Conservation (phyloP, 2,329 filamentous ascomycete genomes). For the Xylaria digitata region DNA sequence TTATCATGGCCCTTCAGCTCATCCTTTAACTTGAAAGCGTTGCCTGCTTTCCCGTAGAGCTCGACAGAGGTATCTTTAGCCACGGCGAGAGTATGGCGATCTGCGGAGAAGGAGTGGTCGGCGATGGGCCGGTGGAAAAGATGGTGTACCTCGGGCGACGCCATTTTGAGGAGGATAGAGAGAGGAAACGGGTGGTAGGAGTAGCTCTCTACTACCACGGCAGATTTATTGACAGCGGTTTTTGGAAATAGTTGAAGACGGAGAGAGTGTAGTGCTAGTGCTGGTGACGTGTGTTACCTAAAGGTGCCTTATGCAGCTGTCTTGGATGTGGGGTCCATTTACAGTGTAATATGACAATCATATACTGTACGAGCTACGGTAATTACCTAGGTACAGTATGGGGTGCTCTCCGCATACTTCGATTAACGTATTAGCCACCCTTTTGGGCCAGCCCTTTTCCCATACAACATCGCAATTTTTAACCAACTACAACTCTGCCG, state of each 20-base stretch:
- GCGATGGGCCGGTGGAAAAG: conserved; percentile 96
- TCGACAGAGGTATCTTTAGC: conserved; percentile 91
- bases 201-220: conserved; percentile 96
- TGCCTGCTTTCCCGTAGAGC: conserved; percentile 81
- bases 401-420: neutral
- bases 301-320: neutral
- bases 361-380: neutral
- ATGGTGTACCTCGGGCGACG: conserved; percentile 90
- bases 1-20: conserved; percentile 98
- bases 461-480: no score
- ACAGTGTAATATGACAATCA: no score
- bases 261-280: neutral
- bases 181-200: conserved; percentile 74
- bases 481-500: no score
- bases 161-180: conserved; percentile 64
- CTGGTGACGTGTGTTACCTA: conserved; percentile 20
- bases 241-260: neutral
- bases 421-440: no score
- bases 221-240: conserved; percentile 7
- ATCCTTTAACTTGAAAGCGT: conserved; percentile 84
- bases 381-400: neutral
- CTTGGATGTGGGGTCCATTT: neutral
- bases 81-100: conserved; percentile 88
- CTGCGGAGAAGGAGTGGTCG: conserved; percentile 97
- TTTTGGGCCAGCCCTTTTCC: no score